Percentiles rank a stretch among this genome's conserved stretches.
phyloP scores from a whole-genome alignment of 805 yeast genomes.

The Zygosaccharomyces bailii region DNA sequence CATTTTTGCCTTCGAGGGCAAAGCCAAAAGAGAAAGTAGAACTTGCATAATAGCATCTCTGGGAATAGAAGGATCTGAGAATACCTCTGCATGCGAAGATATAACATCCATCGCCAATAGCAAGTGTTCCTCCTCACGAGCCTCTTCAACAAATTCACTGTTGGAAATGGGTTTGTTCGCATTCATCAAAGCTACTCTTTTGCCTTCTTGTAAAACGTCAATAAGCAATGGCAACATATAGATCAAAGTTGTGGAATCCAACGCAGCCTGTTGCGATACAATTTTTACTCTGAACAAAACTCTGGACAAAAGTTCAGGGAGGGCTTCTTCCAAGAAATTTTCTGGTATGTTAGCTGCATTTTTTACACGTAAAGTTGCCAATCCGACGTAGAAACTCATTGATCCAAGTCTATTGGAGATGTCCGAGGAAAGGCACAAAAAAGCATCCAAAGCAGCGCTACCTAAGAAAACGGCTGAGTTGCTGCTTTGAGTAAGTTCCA shows the following conservation, averaged over 20 bases:
- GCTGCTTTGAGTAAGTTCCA: constrained; percentile 43
- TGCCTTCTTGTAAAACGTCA: constrained; percentile 65
- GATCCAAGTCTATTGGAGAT: constrained; percentile 51
- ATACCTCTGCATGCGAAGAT: constrained; percentile 61
- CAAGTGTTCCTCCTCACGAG: constrained; percentile 83
- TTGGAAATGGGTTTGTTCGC: constrained; percentile 51
- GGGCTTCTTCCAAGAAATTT: constrained; percentile 47
- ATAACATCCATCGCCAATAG: constrained; percentile 73
- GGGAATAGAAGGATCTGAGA: constrained; percentile 65
- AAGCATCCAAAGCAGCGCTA: constrained; percentile 45
- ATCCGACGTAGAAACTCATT: constrained; percentile 55
- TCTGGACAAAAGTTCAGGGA: constrained; percentile 54
- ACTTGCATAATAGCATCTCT: constrained; percentile 60
- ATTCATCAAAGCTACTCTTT: constrained; percentile 49
- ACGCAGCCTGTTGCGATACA: constrained; percentile 64
- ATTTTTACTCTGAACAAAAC: constrained; percentile 74
- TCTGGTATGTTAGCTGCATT: constrained; percentile 45
- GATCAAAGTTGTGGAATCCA: constrained; percentile 64
- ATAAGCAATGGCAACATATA: constrained; percentile 74
- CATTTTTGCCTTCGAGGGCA: constrained; percentile 74
- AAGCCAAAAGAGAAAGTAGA: constrained; percentile 60
- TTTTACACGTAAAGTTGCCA: constrained; percentile 62
- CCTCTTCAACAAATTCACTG: constrained; percentile 74
- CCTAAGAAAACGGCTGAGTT: constrained; percentile 41
- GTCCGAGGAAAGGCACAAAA: constrained; percentile 51